phyloP scores from a whole-genome alignment of 208 protist species.

The Strigomonas culicis region DNA sequence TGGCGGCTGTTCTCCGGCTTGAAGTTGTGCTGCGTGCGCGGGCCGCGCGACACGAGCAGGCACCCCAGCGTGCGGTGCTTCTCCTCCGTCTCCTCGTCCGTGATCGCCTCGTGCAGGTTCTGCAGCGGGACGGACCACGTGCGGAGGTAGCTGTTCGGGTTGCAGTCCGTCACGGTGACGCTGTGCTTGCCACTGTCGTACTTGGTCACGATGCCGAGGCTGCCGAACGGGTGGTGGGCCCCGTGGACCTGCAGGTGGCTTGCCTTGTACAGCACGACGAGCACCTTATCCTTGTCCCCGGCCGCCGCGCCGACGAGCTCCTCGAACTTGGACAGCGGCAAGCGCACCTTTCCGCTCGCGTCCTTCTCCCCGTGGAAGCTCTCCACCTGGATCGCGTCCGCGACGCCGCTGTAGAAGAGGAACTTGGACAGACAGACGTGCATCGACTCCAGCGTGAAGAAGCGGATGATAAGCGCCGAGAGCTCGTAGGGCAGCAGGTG shows the following conservation, averaged over 20 bases:
- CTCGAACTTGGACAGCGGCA: slow-evolving; percentile 45
- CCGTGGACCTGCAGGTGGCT: slow-evolving; percentile 60
- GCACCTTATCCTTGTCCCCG: slow-evolving; percentile 19
- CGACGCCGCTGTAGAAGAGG: slow-evolving; percentile 32
- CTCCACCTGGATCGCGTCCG: slow-evolving; percentile 34
- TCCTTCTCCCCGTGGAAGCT: slow-evolving; percentile 57
- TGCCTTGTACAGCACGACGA: slow-evolving; percentile 63
- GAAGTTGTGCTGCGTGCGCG: slow-evolving; percentile 24
- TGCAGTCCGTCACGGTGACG: slow-evolving; percentile 62
- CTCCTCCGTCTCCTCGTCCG: slow-evolving; percentile 34
- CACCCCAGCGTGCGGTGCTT: slow-evolving; percentile 66
- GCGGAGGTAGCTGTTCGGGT: slow-evolving; percentile 76
- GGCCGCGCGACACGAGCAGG: slow-evolving; percentile 31
- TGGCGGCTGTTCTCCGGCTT: slow-evolving; percentile 35
- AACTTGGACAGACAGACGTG: slow-evolving; percentile 66
- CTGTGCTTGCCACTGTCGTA: slow-evolving; percentile 47
- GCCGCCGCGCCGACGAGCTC: slow-evolving; percentile 36
- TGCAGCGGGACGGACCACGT: slow-evolving; percentile 66
- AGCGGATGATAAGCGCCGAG: slow-evolving; percentile 67
- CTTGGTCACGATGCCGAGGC: slow-evolving; percentile 55
- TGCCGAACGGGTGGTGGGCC: slow-evolving; percentile 64
- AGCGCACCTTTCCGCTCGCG: slow-evolving; percentile 20
- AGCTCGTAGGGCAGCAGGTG: slow-evolving; percentile 71
- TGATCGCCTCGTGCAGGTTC: slow-evolving; percentile 49
- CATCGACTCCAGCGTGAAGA: slow-evolving; percentile 74